These are phyloP conservation scores for Spinacia oleracea DNA, from an alignment of 179 eudicot species.

Conservation along the genomic window DNA sequence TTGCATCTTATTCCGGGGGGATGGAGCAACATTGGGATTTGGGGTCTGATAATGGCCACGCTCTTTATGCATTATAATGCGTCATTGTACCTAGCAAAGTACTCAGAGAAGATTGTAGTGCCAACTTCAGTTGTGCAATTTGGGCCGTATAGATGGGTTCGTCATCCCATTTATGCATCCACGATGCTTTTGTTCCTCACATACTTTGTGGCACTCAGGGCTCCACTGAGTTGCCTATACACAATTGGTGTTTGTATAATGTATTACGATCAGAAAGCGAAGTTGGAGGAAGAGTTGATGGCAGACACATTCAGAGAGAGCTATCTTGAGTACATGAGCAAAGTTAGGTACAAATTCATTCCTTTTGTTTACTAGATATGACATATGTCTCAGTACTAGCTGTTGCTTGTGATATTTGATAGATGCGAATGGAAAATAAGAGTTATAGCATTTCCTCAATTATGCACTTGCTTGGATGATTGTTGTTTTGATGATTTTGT, in stretches of 20 bases:
- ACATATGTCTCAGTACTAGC: constrained; percentile 6
- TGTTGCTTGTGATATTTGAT: constrained; percentile 27
- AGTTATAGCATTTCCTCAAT: constrained; percentile 6
- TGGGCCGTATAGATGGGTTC: constrained; percentile 82
- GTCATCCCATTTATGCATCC: constrained; percentile 91
- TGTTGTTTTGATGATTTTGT: constrained; percentile 14
- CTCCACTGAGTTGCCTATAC: constrained; percentile 68
- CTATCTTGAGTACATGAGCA: constrained; percentile 60
- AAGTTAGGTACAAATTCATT: constrained; percentile 77
- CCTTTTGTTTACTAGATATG: constrained; percentile 76
- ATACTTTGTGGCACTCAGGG: constrained; percentile 66
- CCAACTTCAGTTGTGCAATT: constrained; percentile 82
- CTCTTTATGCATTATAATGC: constrained; percentile 73
- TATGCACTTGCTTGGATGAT: constrained; percentile 2
- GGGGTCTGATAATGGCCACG: constrained; percentile 62
- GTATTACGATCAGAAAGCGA: constrained; percentile 78
- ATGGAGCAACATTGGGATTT: constrained; percentile 61
- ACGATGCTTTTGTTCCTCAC: constrained; percentile 71
- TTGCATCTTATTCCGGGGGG: constrained; percentile 84
- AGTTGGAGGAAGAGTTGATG: constrained; percentile 75
- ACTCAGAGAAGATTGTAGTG: constrained; percentile 79
- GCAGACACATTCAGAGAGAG: constrained; percentile 57
- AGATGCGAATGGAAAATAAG: constrained; percentile 6
- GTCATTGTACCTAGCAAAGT: constrained; percentile 67
- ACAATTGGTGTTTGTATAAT: constrained; percentile 53